These are phyloP conservation scores for Vaccinium corymbosum DNA, from an alignment of 148 eudicot genomes.

Conservation along the genomic window DNA sequence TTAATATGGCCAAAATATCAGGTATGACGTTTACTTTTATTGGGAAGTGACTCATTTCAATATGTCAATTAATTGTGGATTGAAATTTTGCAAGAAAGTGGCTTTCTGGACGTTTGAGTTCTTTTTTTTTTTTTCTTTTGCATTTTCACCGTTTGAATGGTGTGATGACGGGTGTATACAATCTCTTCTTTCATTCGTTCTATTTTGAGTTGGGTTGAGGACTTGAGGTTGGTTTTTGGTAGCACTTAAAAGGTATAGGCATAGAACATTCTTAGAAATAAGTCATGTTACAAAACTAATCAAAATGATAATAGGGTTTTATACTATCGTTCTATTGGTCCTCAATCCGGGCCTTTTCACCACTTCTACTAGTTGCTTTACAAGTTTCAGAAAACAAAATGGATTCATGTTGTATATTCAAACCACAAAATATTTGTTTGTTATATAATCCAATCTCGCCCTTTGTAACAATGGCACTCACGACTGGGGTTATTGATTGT, in stretches of 20 bases:
- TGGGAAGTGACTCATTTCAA: background rate
- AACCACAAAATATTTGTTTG: background rate
- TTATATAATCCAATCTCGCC: background rate
- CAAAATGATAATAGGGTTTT: background rate
- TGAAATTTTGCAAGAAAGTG: background rate
- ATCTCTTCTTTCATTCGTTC: background rate
- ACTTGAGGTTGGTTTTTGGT: background rate
- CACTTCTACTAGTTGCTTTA: background rate
- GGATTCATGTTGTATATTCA: background rate
- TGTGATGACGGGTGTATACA: background rate
- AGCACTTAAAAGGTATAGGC: background rate
- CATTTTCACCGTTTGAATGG: background rate
- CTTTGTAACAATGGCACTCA: background rate
- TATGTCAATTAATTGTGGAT: background rate
- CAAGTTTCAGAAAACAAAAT: background rate
- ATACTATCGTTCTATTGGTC: background rate
- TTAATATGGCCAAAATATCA: constrained; percentile 49
- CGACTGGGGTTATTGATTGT: background rate
- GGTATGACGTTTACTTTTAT: constrained; percentile 33
- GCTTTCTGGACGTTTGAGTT: background rate
- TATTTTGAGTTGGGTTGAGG: background rate
- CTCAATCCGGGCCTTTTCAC: background rate
- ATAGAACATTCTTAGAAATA: background rate
- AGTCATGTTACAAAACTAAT: background rate
- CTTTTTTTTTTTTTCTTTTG: background rate